Evolutionary conservation across 805 yeast genomes (phyloP).

Genomic region (Metschnikowia peoriensis): DNA sequence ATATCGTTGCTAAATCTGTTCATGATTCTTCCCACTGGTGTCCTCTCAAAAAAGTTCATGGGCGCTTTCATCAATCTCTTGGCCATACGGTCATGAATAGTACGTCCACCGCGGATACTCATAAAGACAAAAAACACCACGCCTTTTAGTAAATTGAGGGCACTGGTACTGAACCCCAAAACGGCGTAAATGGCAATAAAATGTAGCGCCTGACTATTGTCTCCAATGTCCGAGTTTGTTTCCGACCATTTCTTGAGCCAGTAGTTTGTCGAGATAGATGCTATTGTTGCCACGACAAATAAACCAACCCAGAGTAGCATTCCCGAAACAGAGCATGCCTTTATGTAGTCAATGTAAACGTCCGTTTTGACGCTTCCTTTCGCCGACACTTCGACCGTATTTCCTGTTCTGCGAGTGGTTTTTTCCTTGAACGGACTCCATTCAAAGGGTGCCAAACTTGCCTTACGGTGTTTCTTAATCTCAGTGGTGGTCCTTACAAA

Average conservation of each 20-base stretch:
- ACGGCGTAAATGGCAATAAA: slow-evolving; percentile 55
- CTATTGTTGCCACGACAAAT: slow-evolving; percentile 30
- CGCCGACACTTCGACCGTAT: slow-evolving; percentile 40
- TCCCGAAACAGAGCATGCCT: slow-evolving; percentile 57
- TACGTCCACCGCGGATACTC: slow-evolving; percentile 54
- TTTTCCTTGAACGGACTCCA: slow-evolving; percentile 37
- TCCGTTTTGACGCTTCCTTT: slow-evolving; percentile 57
- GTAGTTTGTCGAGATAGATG: slow-evolving; percentile 48
- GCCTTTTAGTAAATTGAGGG: slow-evolving; percentile 46
- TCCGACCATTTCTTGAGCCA: slow-evolving; percentile 76
- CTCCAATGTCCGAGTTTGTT: slow-evolving; percentile 37
- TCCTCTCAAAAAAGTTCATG: slow-evolving; percentile 66
- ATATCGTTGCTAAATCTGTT: slow-evolving; percentile 67
- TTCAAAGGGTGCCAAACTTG: slow-evolving; percentile 33
- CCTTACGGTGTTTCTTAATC: background rate
- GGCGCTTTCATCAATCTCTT: slow-evolving; percentile 54
- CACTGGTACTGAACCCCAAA: slow-evolving; percentile 53
- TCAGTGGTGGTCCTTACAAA: background rate
- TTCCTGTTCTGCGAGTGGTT: slow-evolving; percentile 14
- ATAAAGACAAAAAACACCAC: slow-evolving; percentile 51
- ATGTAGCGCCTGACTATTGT: slow-evolving; percentile 41
- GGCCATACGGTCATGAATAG: slow-evolving; percentile 58
- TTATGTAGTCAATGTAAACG: slow-evolving; percentile 53
- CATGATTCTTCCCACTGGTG: slow-evolving; percentile 65
- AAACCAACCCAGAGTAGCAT: slow-evolving; percentile 35